phyloP scores from a whole-genome alignment of 2,329 filamentous ascomycete genomes.

The Hypoxylon sp. region DNA sequence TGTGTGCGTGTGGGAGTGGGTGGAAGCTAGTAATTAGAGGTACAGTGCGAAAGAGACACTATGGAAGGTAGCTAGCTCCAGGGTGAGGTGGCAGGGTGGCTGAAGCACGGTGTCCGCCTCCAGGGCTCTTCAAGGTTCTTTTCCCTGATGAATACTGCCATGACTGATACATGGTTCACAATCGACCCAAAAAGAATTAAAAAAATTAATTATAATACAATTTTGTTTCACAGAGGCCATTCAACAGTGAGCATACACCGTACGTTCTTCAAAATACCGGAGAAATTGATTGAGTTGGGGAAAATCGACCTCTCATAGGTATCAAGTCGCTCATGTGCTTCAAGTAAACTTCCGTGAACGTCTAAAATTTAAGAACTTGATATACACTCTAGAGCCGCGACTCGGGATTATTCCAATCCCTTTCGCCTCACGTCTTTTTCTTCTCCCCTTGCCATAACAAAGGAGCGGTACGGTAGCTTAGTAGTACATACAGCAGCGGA shows the following conservation, averaged over 20 bases:
- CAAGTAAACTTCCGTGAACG: slow-evolving; percentile 47
- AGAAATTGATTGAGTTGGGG: slow-evolving; percentile 7
- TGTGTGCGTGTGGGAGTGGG: no score
- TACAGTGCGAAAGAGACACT: no score
- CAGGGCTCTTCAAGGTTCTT: neutral
- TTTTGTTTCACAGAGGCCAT: neutral
- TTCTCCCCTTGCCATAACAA: slow-evolving; percentile 51
- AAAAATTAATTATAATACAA: no score
- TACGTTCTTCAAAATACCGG: neutral
- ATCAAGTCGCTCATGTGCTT: slow-evolving; percentile 26
- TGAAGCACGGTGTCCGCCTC: neutral
- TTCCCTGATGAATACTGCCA: neutral
- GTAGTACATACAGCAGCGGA: slow-evolving; percentile 53
- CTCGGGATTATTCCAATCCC: slow-evolving; percentile 52
- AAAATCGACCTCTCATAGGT: slow-evolving; percentile 15
- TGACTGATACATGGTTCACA: neutral
- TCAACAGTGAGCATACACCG: neutral
- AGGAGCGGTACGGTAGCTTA: slow-evolving; percentile 53
- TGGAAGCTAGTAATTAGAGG: no score
- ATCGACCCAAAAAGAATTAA: neutral
- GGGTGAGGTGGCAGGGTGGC: slow-evolving; percentile 1
- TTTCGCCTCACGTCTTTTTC: slow-evolving; percentile 48
- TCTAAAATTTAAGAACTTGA: slow-evolving; percentile 56
- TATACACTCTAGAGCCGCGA: slow-evolving; percentile 60
- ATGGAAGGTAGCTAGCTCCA: neutral